A percentile compares a stretch with the other conserved stretches of the same genome.
phyloP scores from a whole-genome alignment of 768 basidiomycete species.

The Boletus sp. region DNA sequence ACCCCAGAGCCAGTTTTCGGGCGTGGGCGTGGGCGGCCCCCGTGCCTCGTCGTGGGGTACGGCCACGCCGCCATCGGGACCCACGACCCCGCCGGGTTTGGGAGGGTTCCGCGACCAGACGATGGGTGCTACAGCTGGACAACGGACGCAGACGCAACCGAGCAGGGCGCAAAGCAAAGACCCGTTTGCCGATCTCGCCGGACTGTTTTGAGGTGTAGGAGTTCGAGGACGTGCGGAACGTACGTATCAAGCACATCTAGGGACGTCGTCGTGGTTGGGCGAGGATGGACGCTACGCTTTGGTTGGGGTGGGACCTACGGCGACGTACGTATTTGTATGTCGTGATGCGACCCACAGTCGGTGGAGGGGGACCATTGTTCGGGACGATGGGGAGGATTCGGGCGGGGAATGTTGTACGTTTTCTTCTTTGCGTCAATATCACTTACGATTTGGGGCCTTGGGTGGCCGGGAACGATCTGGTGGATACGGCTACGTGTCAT shows the following conservation, averaged over 20 bases:
- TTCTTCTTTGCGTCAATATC: constrained; percentile 5
- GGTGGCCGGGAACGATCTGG: neutral
- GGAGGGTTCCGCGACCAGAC: constrained; percentile 5
- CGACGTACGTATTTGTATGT: neutral
- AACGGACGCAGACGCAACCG: constrained; percentile 25
- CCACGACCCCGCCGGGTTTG: constrained; percentile 10
- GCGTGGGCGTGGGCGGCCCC: neutral
- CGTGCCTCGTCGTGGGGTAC: constrained; percentile 12
- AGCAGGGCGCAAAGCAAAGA: constrained; percentile 52
- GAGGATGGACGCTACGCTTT: constrained; percentile 3
- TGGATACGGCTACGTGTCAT: no score
- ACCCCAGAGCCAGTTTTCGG: constrained; percentile 9
- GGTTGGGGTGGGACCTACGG: neutral
- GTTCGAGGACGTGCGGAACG: neutral
- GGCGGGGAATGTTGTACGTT: constrained; percentile 6
- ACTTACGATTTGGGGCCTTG: neutral
- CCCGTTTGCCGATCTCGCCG: constrained; percentile 81
- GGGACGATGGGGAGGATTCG: neutral
- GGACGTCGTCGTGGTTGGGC: neutral
- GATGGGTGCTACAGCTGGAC: constrained; percentile 7
- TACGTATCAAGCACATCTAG: neutral
- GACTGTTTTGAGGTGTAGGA: constrained; percentile 55
- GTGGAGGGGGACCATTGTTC: neutral
- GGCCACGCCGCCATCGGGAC: constrained; percentile 11
- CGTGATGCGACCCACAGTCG: neutral